Evolutionary conservation across 2,329 filamentous ascomycete genomes (phyloP), one percentile per base, ranked within the genome.

Genomic region (Colletotrichum lini): DNA sequence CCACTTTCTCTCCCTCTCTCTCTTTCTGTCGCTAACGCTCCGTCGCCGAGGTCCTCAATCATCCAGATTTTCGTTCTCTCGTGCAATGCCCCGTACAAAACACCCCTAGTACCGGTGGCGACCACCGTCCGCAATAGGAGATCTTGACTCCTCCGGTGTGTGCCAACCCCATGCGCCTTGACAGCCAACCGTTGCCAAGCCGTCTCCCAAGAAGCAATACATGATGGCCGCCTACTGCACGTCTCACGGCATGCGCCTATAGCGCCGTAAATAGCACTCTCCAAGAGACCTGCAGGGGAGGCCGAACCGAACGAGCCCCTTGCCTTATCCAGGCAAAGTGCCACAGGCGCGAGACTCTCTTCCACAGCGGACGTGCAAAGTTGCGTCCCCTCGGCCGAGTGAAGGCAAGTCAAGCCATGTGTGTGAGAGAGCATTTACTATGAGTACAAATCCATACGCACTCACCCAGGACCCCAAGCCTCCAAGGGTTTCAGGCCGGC

Each of bases 171-270:
- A 62, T 44, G 44, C 50, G 49, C 49, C 47, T 56, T 26, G 53
- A 63, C 54, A 57, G 49, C 38, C 52, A 70, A 71, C 68, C 57
- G 68, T 62, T 63, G 65, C 68, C 68, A 71, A 71, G 68, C 35
- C 18, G 26, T 15, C 2, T 47, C 53, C 57, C 56, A 70, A 71
- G 52, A 63, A 58, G 26, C 64, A 58, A 62, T 62, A 57, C 44
- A n/a, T 57, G 16, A 50, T 38, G 66, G 64, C 60, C 57, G 59
- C 53, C 52, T 23, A 15, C 65, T 40, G 53, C 45, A 10, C 35
- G 45, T 58, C 9, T 18, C 26, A 18, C 59, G 54, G 40, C 44
- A n/a, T 53, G 5, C 23, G 26, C 54, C 57, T 38, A 26, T 13
- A 26, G 21, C 40, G 44, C 49, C 56, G 65, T 42, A 61, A 64